Evolutionary conservation across 2,329 filamentous ascomycete species (phyloP).

Genomic region (Fusarium siculi): DNA sequence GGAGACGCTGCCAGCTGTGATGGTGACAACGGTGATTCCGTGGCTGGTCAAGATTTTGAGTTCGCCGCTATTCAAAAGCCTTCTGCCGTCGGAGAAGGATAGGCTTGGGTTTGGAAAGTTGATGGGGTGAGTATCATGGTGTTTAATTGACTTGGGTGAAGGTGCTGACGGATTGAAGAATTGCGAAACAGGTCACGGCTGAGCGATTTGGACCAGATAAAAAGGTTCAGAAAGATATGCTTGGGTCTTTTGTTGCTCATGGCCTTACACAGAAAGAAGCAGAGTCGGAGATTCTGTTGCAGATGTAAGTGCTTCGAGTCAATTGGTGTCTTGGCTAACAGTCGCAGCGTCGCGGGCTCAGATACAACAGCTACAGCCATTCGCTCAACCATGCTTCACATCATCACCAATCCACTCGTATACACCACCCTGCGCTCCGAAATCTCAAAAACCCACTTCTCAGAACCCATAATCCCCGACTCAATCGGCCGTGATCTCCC

Average conservation of each 20-base stretch:
- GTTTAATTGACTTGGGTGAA: not conserved
- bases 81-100: slow-evolving; percentile 55
- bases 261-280: slow-evolving; percentile 43
- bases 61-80: slow-evolving; percentile 52
- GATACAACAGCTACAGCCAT: slow-evolving; percentile 68
- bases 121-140: slow-evolving; percentile 53
- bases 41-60: slow-evolving; percentile 54
- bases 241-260: slow-evolving; percentile 46
- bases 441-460: slow-evolving; percentile 29
- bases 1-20: slow-evolving; percentile 55
- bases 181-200: slow-evolving; percentile 45
- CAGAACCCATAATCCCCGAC: slow-evolving; percentile 45
- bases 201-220: slow-evolving; percentile 42
- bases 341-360: slow-evolving; percentile 60
- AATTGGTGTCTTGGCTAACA: fast-evolving
- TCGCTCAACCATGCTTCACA: slow-evolving; percentile 62
- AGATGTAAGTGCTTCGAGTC: slow-evolving; percentile 19
- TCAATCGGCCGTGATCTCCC: slow-evolving; percentile 51
- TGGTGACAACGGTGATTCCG: slow-evolving; percentile 56
- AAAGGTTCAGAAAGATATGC: slow-evolving; percentile 46
- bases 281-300: slow-evolving; percentile 43
- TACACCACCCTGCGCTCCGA: slow-evolving; percentile 55
- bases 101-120: slow-evolving; percentile 53
- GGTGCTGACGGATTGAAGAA: slow-evolving; percentile 1
- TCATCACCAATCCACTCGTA: slow-evolving; percentile 61